Conservation (phyloP, 805 yeast species). For the Barnettozyma sucrosica region DNA sequence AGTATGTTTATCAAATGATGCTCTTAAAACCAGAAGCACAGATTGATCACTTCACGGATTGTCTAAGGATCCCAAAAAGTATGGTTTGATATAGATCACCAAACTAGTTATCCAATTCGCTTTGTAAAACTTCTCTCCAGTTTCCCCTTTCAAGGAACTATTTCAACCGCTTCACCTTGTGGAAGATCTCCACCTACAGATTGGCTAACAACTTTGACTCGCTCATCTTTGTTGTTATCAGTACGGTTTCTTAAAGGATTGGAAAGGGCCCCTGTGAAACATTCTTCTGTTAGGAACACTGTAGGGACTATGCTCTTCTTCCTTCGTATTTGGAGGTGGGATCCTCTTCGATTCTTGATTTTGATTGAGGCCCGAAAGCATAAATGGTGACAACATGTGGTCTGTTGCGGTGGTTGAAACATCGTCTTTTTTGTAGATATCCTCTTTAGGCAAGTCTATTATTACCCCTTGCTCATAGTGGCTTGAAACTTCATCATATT, state of each 20-base stretch:
- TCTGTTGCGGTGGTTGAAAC: neutral
- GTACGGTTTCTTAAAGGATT: conserved; percentile 15
- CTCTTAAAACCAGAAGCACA: no score
- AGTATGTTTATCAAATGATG: no score
- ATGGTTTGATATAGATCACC: no score
- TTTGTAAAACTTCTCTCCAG: no score
- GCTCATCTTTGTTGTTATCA: conserved; percentile 3
- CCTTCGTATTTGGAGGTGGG: conserved; percentile 4
- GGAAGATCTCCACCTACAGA: neutral
- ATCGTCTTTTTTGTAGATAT: neutral
- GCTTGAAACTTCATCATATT: no score
- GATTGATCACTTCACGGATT: no score
- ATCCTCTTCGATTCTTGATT: neutral
- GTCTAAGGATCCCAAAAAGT: no score
- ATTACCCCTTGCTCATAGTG: neutral
- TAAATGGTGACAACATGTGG: neutral
- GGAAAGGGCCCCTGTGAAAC: conserved; percentile 5
- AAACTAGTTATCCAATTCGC: no score
- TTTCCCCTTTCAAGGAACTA: no score
- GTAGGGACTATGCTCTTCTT: conserved; percentile 20
- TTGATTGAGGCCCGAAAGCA: neutral
- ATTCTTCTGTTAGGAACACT: conserved; percentile 8
- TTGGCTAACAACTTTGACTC: conserved; percentile 16
- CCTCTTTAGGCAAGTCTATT: neutral
- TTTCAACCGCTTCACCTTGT: neutral